phyloP scores from a whole-genome alignment of 1,284 basidiomycete species.

The Mycosarcoma mackinlayi region DNA sequence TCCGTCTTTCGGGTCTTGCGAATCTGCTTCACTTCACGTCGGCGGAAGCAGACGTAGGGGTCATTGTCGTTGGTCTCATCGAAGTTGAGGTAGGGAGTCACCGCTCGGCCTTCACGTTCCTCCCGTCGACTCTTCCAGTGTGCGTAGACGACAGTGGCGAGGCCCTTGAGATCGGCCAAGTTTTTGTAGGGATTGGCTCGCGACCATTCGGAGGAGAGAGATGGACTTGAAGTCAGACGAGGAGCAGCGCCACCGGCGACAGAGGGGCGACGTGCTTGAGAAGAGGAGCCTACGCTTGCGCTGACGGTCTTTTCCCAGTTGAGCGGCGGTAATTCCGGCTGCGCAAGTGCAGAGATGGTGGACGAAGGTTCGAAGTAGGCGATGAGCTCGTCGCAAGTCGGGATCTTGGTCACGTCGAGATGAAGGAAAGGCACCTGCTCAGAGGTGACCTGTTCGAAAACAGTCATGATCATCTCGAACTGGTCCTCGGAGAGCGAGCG shows the following conservation, averaged over 20 bases:
- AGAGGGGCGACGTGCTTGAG: slow-evolving; percentile 20
- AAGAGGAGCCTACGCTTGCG: slow-evolving; percentile 18
- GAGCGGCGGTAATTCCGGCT: slow-evolving; percentile 58
- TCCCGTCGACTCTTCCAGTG: slow-evolving; percentile 66
- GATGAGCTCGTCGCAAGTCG: slow-evolving; percentile 54
- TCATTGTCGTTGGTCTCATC: slow-evolving; percentile 95
- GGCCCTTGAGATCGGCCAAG: slow-evolving; percentile 57
- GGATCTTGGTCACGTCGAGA: slow-evolving; percentile 71
- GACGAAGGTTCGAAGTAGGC: slow-evolving; percentile 60
- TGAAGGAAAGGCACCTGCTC: slow-evolving; percentile 90
- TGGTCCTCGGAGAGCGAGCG: slow-evolving; percentile 78
- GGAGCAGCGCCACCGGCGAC: slow-evolving; percentile 11
- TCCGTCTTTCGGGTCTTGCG: slow-evolving; percentile 82
- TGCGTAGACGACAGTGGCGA: slow-evolving; percentile 58
- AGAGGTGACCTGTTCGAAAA: slow-evolving; percentile 90
- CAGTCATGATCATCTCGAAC: slow-evolving; percentile 93
- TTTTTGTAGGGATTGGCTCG: slow-evolving; percentile 62
- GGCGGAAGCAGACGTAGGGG: slow-evolving; percentile 97
- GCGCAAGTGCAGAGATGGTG: slow-evolving; percentile 45
- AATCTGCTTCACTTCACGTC: slow-evolving; percentile 91
- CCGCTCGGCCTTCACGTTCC: slow-evolving; percentile 58
- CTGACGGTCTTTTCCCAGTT: slow-evolving; percentile 46
- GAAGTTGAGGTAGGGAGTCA: slow-evolving; percentile 68
- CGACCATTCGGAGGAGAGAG: slow-evolving; percentile 47
- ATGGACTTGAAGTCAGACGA: neutral